Base-by-base conservation (phyloP, 768 basidiomycete species). In the Dictyophora rubrovolvata region DNA sequence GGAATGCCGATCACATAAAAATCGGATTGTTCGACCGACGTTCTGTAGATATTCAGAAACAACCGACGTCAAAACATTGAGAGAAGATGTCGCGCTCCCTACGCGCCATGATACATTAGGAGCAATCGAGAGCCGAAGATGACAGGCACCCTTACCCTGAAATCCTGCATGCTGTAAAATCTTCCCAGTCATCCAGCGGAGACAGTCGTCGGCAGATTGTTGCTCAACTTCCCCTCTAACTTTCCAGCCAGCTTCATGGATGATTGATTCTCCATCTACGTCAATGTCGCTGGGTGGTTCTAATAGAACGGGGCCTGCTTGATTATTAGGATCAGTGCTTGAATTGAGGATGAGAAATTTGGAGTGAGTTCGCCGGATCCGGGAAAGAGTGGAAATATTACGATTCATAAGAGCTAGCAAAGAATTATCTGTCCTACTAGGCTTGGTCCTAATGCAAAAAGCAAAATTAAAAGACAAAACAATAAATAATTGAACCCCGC, bases 111-210 rank as follows among this genome's bases (percentile, higher is more conserved):
- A 28, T 33, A 21, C 10, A 34, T 34, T 14, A 46, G 53, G 11
- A 59, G 42, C 11, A 5, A 48, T 59, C 5, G 23, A 21, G 12
- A 33, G 33, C 1, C 6, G 11, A 34, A 5, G 35, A 34, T 4
- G 35, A 33, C 34, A 46, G 20, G 48, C 16, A 59, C 71, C 2
- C 83, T 59, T 59, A 87, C 93, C 90, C 77, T 96, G 94, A 66
- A 96, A 96, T 1, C 93, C 93, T 52, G 79, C 77, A 74, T 96
- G 94, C 64, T 95, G 92, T 65, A 96, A 66, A 54, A 95, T 77
- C 73, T 89, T 92, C 55, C 74, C 72, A 21, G 80, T 75, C 78
- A 82, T 80, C 89, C 85, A 91, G 63, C 77, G 74, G 66, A 86
- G 66, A 72, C 86, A 93, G 57, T 82, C 77, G 48, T 73, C 70